A percentile compares a stretch with the other conserved stretches of the same genome.
Conservation (phyloP, 225 moss, liverwort and hornwort genomes). For the Marchantia paleacea region DNA sequence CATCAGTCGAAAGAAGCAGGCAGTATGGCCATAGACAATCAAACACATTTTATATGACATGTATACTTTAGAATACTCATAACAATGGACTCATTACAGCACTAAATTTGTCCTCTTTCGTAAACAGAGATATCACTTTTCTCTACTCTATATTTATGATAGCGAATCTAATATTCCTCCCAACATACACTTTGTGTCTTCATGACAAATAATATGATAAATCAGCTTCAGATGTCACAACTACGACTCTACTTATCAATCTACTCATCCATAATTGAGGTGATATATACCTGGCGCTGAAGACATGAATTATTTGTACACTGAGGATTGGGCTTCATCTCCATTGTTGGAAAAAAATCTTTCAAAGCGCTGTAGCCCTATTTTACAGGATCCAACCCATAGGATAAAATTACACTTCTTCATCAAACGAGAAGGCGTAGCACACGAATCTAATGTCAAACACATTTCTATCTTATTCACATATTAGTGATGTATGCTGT, state of each 20-base stretch:
- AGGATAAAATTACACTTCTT: neutral
- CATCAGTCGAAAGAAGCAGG: neutral
- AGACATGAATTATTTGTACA: constrained; percentile 85
- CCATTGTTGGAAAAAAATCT: constrained; percentile 97
- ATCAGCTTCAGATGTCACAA: neutral
- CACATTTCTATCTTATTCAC: neutral
- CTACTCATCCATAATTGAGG: neutral
- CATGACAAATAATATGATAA: no score
- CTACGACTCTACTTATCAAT: neutral
- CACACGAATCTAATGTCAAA: neutral
- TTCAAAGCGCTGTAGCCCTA: constrained; percentile 95
- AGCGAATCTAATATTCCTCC: no score
- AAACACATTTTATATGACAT: no score
- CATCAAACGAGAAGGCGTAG: neutral
- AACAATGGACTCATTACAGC: neutral
- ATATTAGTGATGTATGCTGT: neutral
- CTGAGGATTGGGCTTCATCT: constrained; percentile 87
- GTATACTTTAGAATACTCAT: neutral
- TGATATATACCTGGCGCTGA: constrained; percentile 57
- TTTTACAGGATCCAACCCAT: neutral
- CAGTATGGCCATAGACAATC: neutral
- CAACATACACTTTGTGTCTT: no score
- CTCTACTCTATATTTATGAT: neutral
- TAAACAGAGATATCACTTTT: neutral
- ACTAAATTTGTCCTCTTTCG: neutral